phyloP scores from a whole-genome alignment of 768 basidiomycete species.

The Dioszegia aurantiaca region DNA sequence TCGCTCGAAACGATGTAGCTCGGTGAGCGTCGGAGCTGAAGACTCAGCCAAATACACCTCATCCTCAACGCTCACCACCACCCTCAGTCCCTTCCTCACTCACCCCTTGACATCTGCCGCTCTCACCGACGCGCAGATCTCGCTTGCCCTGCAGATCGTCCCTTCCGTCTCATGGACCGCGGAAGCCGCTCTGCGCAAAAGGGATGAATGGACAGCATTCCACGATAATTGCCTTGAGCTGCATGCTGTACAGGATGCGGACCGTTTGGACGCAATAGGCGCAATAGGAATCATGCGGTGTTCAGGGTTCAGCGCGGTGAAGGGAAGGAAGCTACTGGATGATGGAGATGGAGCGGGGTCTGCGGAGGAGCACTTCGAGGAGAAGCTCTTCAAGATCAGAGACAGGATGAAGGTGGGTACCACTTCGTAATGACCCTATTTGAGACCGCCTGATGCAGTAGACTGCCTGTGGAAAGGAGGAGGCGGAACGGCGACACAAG shows the following conservation, averaged over 20 bases:
- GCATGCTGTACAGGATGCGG: conserved; percentile 78
- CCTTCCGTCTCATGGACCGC: conserved; percentile 83
- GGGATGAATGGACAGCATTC: conserved; percentile 64
- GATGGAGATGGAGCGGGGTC: conserved; percentile 57
- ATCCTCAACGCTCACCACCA: conserved; percentile 20
- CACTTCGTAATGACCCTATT: neutral
- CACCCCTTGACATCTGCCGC: conserved; percentile 1
- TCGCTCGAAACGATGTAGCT: neutral
- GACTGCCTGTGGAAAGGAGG: conserved; percentile 65
- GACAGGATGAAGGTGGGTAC: conserved; percentile 63
- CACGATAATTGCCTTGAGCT: conserved; percentile 70
- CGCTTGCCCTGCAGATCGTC: conserved; percentile 56
- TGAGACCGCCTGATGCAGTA: conserved; percentile 5
- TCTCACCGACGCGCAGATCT: conserved; percentile 24
- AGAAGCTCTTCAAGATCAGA: conserved; percentile 74
- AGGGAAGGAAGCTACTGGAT: conserved; percentile 54
- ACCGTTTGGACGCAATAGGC: conserved; percentile 74
- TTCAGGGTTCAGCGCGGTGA: conserved; percentile 57
- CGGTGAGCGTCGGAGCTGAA: neutral
- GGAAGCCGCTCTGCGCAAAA: conserved; percentile 63
- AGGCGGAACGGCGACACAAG: conserved; percentile 71
- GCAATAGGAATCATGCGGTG: conserved; percentile 74
- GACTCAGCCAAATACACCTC: conserved; percentile 36
- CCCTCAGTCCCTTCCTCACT: conserved; percentile 18
- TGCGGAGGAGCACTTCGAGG: conserved; percentile 78